phyloP scores from a whole-genome alignment of 1,139 yeast genomes.

The Suhomyces wounanorum region DNA sequence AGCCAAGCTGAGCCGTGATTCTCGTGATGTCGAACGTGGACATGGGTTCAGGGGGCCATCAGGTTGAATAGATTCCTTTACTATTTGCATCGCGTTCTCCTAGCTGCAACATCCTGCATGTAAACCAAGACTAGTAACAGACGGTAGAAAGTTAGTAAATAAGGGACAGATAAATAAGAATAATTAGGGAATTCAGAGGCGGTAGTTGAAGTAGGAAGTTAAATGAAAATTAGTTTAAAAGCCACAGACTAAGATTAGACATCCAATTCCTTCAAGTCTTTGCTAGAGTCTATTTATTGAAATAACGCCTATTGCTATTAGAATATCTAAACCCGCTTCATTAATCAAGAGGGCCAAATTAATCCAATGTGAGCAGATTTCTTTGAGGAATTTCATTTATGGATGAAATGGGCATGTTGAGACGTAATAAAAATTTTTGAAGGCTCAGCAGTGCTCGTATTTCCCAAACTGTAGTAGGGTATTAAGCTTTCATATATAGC shows the following conservation, averaged over 20 bases:
- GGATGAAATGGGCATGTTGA: not conserved
- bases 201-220: no score
- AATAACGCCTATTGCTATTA: no score
- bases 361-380: no score
- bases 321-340: no score
- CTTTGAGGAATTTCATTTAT: no score
- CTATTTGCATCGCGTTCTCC: not conserved
- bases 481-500: not conserved
- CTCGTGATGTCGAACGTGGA: conserved; percentile 25
- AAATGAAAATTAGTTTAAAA: not conserved
- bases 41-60: conserved; percentile 14
- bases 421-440: not conserved
- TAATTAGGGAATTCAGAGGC: no score
- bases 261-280: not conserved
- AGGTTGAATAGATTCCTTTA: not conserved
- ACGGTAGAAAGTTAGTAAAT: no score
- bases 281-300: no score
- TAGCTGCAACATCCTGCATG: conserved; percentile 3
- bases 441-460: not conserved
- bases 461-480: not conserved
- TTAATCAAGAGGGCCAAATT: no score
- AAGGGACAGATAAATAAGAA: not conserved
- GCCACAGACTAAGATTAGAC: not conserved
- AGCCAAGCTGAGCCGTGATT: conserved; percentile 28
- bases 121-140: not conserved